These are phyloP conservation scores for Solanum hybrid DNA, from an alignment of 305 asterid species.

Conservation along the genomic window DNA sequence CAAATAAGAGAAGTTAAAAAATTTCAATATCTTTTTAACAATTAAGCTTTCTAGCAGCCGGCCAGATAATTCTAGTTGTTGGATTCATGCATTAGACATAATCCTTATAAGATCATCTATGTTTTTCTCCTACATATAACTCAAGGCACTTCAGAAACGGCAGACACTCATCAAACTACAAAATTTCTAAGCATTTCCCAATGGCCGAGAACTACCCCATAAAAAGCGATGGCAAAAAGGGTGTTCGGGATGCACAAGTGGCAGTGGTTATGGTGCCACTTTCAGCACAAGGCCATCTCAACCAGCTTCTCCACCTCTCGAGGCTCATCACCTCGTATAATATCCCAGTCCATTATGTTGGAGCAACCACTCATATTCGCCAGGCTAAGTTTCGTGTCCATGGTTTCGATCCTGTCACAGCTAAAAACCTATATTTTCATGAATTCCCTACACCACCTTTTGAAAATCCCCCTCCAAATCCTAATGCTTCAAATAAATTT, in stretches of 20 bases:
- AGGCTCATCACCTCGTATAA: slow-evolving; percentile 34
- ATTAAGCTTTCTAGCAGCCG: background rate
- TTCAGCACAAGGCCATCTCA: slow-evolving; percentile 58
- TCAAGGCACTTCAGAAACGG: background rate
- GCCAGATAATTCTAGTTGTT: background rate
- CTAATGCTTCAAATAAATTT: slow-evolving; percentile 26
- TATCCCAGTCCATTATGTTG: slow-evolving; percentile 37
- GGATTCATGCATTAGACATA: background rate
- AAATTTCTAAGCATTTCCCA: background rate
- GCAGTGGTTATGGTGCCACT: slow-evolving; percentile 49
- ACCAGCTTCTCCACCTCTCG: slow-evolving; percentile 67
- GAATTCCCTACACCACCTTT: slow-evolving; percentile 25
- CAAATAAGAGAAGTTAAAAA: background rate
- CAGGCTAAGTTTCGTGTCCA: slow-evolving; percentile 38
- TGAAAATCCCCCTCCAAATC: slow-evolving; percentile 23
- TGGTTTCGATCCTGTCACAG: slow-evolving; percentile 28
- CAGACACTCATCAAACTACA: background rate
- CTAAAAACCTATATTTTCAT: slow-evolving; percentile 36
- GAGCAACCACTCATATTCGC: slow-evolving; percentile 39
- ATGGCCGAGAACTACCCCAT: background rate
- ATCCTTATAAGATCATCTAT: background rate
- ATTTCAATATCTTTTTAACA: background rate
- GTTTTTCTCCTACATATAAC: background rate
- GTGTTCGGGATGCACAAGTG: background rate
- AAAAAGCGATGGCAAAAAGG: background rate